Evolutionary conservation across 2,329 filamentous ascomycete genomes (phyloP).

Genomic region (Blastomyces emzantsi): DNA sequence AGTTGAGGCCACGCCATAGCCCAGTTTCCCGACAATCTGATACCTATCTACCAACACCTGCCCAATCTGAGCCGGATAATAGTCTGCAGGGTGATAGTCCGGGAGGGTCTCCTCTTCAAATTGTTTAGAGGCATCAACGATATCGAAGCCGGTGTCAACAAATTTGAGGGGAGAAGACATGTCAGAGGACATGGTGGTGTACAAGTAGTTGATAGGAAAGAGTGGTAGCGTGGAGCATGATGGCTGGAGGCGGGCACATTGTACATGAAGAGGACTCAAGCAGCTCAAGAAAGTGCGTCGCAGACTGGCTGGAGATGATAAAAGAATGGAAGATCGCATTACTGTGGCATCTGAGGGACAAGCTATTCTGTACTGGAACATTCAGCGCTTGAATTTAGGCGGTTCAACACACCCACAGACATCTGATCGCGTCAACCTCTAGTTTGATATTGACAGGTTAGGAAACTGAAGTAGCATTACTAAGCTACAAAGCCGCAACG

Average conservation of each 20-base stretch:
- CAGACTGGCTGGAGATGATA: conserved; percentile 4
- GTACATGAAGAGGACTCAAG: conserved; percentile 1
- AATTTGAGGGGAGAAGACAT: conserved; percentile 5
- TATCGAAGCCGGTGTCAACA: conserved; percentile 9
- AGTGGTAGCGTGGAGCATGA: neutral
- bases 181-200: neutral
- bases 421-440: too few species aligned
- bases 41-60: conserved; percentile 15
- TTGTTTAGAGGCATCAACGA: conserved; percentile 5
- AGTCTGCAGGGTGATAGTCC: conserved; percentile 12
- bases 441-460: too few species aligned
- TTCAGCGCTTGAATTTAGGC: too few species aligned
- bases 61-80: conserved; percentile 14
- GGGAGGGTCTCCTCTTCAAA: conserved; percentile 17
- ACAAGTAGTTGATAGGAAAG: neutral
- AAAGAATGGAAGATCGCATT: conserved; percentile 5
- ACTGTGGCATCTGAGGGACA: neutral
- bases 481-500: too few species aligned
- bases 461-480: too few species aligned
- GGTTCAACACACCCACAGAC: too few species aligned
- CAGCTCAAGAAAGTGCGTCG: conserved; percentile 2
- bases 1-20: conserved; percentile 20
- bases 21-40: conserved; percentile 19
- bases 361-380: conserved; percentile 2
- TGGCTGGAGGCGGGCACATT: conserved; percentile 2